Conservation (phyloP, 2,329 filamentous ascomycete species). For the Fonsecaea pugnacius region DNA sequence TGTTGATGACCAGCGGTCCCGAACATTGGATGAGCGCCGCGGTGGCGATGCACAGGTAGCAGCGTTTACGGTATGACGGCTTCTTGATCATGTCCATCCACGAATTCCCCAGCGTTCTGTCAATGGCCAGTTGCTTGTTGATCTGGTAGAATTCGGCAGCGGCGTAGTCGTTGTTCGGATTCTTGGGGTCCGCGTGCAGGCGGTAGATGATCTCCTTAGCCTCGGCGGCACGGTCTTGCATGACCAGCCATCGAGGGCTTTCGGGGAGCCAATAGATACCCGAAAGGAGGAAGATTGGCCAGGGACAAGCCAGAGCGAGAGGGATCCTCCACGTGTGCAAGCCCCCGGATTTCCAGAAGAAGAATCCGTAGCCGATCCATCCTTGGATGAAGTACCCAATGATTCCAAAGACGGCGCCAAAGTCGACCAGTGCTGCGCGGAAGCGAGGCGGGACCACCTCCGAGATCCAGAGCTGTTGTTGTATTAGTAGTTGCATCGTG, state of each 20-base stretch:
- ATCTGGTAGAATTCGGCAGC: background rate
- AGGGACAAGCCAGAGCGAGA: background rate
- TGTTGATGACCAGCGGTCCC: constrained; percentile 54
- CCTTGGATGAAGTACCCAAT: constrained; percentile 1
- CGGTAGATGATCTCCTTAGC: background rate
- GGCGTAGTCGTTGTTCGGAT: background rate
- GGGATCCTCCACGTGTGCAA: background rate
- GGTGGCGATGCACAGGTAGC: constrained; percentile 10
- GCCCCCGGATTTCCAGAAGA: background rate
- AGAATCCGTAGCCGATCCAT: constrained; percentile 14
- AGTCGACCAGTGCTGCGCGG: constrained; percentile 1
- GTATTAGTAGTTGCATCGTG: constrained; percentile 36
- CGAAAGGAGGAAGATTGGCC: background rate
- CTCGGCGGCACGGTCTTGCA: background rate
- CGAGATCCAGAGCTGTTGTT: background rate
- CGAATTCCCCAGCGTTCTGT: background rate
- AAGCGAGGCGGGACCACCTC: background rate
- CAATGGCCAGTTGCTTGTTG: constrained; percentile 9
- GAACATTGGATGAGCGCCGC: constrained; percentile 37
- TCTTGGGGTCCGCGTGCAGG: no score
- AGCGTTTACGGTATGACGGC: constrained; percentile 12
- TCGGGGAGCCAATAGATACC: background rate
- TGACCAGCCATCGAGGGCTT: background rate
- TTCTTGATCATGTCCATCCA: constrained; percentile 17
- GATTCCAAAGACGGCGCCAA: background rate